Conservation (phyloP, 305 asterid species). For the Plantago coronopus region DNA sequence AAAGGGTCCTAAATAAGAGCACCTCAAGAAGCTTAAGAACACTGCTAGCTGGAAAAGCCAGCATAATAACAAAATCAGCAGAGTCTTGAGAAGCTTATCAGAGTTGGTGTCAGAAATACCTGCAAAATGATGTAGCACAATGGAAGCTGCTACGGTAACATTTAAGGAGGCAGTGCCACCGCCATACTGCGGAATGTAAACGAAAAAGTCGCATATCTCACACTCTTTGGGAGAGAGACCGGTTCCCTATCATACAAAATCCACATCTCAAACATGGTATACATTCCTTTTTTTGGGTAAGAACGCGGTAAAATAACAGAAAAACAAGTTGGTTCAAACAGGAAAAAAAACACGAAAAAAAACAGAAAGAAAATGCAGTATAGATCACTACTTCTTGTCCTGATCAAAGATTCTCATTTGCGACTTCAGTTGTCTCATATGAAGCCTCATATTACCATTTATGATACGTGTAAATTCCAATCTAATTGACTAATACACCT, state of each 20-base stretch:
- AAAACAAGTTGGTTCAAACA: background rate
- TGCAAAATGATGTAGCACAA: conserved; percentile 86
- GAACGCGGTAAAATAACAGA: background rate
- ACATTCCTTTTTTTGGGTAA: background rate
- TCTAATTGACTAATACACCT: too few relatives aligned
- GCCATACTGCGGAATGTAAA: conserved; percentile 92
- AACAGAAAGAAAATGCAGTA: background rate
- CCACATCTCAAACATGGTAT: conserved; percentile 2
- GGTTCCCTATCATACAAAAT: conserved; percentile 47
- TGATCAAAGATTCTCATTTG: too few relatives aligned
- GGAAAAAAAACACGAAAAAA: background rate
- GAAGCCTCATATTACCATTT: too few relatives aligned
- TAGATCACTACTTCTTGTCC: too few relatives aligned
- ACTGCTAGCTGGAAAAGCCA: background rate
- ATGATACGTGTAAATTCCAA: too few relatives aligned
- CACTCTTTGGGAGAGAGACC: conserved; percentile 87
- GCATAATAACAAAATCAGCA: too few relatives aligned
- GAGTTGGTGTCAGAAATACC: conserved; percentile 34
- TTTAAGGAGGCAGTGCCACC: conserved; percentile 93
- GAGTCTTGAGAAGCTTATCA: too few relatives aligned
- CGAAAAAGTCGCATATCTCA: conserved; percentile 85
- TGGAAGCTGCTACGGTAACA: conserved; percentile 92
- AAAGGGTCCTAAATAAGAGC: background rate
- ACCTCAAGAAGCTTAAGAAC: background rate
- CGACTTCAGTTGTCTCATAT: too few relatives aligned